phyloP scores from a whole-genome alignment of 2,329 filamentous ascomycete genomes.

The Fusarium abutilonis region DNA sequence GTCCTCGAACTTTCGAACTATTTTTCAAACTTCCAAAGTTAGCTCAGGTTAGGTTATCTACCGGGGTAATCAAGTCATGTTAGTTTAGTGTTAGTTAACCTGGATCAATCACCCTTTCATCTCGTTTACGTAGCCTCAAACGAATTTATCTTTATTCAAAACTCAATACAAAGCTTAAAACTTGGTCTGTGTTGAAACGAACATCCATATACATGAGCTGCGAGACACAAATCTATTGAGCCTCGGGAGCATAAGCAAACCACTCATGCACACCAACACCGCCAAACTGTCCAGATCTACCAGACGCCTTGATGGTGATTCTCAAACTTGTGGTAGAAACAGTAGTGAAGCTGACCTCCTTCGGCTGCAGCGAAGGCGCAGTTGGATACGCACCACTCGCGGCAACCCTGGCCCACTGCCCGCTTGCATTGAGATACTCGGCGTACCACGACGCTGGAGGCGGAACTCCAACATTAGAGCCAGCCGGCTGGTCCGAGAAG shows the following conservation, averaged over 20 bases:
- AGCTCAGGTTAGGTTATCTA: too few relatives aligned
- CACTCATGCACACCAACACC: slow-evolving; percentile 17
- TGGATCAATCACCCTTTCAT: too few relatives aligned
- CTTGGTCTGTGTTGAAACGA: too few relatives aligned
- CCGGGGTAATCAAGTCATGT: too few relatives aligned
- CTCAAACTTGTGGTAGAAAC: slow-evolving; percentile 37
- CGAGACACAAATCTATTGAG: not conserved
- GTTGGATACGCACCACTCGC: slow-evolving; percentile 2
- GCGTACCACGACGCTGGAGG: slow-evolving; percentile 45
- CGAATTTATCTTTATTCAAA: too few relatives aligned
- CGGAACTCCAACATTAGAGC: slow-evolving; percentile 46
- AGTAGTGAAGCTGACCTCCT: slow-evolving; percentile 7
- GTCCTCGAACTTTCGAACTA: too few relatives aligned
- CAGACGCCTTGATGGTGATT: slow-evolving; percentile 9
- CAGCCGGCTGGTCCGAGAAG: slow-evolving; percentile 47
- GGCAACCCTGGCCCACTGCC: slow-evolving; percentile 29
- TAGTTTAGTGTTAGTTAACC: too few relatives aligned
- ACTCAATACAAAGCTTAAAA: too few relatives aligned
- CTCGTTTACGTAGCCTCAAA: too few relatives aligned
- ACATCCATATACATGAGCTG: too few relatives aligned
- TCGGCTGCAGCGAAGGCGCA: not conserved
- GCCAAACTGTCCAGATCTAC: slow-evolving; percentile 13
- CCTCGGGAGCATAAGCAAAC: slow-evolving; percentile 14
- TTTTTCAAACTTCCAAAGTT: too few relatives aligned
- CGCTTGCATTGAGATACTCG: slow-evolving; percentile 40